Base-by-base conservation (phyloP, 2,329 filamentous ascomycete species). In the Aspergillus niger region DNA sequence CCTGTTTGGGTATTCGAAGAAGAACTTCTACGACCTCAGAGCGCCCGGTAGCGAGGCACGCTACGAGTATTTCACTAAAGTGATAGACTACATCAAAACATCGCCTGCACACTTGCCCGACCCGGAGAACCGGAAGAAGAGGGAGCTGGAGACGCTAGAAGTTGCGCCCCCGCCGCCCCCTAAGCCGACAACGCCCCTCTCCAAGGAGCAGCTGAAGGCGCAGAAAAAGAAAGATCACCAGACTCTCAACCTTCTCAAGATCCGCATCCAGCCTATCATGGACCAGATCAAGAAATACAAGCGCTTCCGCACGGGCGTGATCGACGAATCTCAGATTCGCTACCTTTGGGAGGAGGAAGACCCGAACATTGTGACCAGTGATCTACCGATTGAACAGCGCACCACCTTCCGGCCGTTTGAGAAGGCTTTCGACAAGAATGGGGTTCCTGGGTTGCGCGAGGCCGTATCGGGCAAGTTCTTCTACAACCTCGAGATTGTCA, bases 211-310 rank as follows among this genome's bases (percentile, higher is more conserved):
- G 70, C 83, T 91, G 61, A 92, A 92, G 72, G 86, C 85, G 2
- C 87, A 94, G 73, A 90, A 90, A 76, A 90, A 92, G 76, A 86
- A 86, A 63, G 96, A 99, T 71, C 88, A 91, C 52, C 88, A 94
- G 65, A 86, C 89, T 10, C 83, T 98, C 57, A 97, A 98, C 73
- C 81, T 89, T 60, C 81, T 99, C 65, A 99, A 98, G 80, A 88
- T 96, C 41, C 83, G 89, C 56, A 87, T 99, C 57, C 93, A 97
- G 75, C 92, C 91, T 2, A 91, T 98, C 67, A 97, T 99, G 92
- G 94, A 99, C 67, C 92, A 97, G 77, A 91, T 99, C 72, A 95
- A 96, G 75, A 92, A 90, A 73, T 96, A 97, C 79, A 91, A 89
- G 73, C 92, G 92, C 67, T 98, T 98, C 78, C 86, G 92, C 62